Evolutionary conservation across 768 basidiomycete genomes (phyloP).

Genomic region (Mycena galopus): DNA sequence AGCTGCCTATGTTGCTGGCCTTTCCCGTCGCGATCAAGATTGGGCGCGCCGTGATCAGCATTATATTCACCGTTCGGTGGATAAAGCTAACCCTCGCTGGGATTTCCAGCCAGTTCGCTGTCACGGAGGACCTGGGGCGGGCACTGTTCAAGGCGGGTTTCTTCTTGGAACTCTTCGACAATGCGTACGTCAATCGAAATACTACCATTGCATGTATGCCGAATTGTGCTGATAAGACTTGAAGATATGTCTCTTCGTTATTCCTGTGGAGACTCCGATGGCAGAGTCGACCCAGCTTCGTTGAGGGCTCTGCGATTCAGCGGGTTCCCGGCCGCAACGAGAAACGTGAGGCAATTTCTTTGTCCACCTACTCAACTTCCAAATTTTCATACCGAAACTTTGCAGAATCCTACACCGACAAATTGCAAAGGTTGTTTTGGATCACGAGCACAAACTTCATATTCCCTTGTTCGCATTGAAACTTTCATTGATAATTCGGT

Average conservation of each 20-base stretch:
- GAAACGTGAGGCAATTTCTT: neutral
- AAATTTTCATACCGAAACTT: neutral
- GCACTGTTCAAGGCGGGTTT: neutral
- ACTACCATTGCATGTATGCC: too few species aligned
- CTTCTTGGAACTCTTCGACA: conserved; percentile 10
- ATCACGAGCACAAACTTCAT: conserved; percentile 32
- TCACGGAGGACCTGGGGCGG: neutral
- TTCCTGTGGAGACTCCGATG: conserved; percentile 4
- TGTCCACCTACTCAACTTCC: too few species aligned
- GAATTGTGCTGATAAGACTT: neutral
- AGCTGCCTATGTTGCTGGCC: conserved; percentile 14
- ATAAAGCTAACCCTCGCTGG: neutral
- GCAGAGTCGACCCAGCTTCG: neutral
- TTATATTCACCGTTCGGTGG: conserved; percentile 1
- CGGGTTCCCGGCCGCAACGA: neutral
- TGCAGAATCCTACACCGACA: conserved; percentile 2
- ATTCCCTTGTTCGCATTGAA: conserved; percentile 23
- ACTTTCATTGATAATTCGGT: neutral
- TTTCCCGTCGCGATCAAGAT: conserved; percentile 16
- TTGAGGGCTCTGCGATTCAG: neutral
- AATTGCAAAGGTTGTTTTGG: conserved; percentile 30
- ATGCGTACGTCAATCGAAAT: neutral
- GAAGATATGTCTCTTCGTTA: neutral
- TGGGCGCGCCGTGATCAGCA: neutral
- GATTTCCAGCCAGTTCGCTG: neutral